Conservation (phyloP, 2,329 filamentous ascomycete genomes). For the Penicillium sp. region DNA sequence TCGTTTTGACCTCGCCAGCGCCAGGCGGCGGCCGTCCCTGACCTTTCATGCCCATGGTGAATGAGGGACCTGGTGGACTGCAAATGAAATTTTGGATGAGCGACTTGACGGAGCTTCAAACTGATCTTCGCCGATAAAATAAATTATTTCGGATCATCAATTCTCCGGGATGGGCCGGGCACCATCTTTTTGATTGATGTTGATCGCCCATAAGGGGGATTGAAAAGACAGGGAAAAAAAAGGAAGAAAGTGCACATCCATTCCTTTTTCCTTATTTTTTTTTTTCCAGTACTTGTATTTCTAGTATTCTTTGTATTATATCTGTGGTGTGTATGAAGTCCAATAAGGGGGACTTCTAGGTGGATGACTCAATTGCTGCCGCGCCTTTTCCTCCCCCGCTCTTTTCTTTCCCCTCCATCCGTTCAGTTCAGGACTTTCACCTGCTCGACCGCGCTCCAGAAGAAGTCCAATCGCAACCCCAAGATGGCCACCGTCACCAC, state of each 20-base stretch:
- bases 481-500: constrained; percentile 70
- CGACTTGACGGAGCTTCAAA: constrained; percentile 4
- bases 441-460: constrained; percentile 40
- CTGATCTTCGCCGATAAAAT: constrained; percentile 29
- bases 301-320: constrained; percentile 11
- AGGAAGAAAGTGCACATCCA: constrained; percentile 13
- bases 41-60: constrained; percentile 55
- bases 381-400: constrained; percentile 39
- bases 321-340: constrained; percentile 25
- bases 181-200: constrained; percentile 11
- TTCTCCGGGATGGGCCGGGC: constrained; percentile 27
- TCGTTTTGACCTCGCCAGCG: constrained; percentile 58
- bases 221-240: constrained; percentile 15
- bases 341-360: constrained; percentile 26
- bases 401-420: constrained; percentile 42
- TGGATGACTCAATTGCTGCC: constrained; percentile 48
- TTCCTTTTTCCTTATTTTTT: constrained; percentile 10
- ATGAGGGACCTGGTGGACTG: neutral
- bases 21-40: constrained; percentile 49
- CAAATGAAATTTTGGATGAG: constrained; percentile 1
- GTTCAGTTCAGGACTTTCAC: constrained; percentile 46
- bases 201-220: constrained; percentile 16
- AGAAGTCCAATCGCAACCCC: constrained; percentile 40
- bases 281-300: constrained; percentile 4
- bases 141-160: constrained; percentile 36